phyloP scores from a whole-genome alignment of 2,329 filamentous ascomycete genomes.

The Aspergillus fumigatiaffinis region DNA sequence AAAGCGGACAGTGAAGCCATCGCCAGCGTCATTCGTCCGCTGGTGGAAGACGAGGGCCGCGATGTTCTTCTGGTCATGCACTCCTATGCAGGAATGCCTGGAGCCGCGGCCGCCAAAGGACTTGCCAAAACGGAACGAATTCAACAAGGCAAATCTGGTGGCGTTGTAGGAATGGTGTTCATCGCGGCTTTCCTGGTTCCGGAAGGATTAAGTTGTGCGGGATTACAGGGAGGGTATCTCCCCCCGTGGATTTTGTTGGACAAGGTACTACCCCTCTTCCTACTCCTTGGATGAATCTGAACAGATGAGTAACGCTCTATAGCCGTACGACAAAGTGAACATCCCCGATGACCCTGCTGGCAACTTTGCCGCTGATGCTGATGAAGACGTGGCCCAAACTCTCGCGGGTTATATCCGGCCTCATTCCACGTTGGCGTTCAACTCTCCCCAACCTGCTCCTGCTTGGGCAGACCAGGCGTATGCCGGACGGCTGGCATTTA shows the following conservation, averaged over 20 bases:
- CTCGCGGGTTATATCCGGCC: conserved; percentile 14
- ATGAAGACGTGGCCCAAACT: background rate
- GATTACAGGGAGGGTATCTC: conserved; percentile 19
- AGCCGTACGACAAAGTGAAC: conserved; percentile 13
- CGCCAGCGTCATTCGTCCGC: conserved; percentile 11
- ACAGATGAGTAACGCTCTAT: background rate
- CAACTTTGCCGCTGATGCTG: conserved; percentile 14
- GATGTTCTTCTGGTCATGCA: conserved; percentile 29
- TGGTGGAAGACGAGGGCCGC: conserved; percentile 18
- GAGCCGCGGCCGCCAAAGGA: conserved; percentile 24
- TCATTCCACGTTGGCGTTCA: conserved; percentile 21
- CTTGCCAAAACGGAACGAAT: conserved; percentile 21
- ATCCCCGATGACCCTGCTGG: conserved; percentile 9
- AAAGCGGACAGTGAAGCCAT: conserved; percentile 32
- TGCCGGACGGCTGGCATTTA: conserved; percentile 16
- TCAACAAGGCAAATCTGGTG: conserved; percentile 25
- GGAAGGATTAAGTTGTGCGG: conserved; percentile 25
- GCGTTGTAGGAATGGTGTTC: conserved; percentile 28
- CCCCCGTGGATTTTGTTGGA: conserved; percentile 23
- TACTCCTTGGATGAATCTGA: background rate
- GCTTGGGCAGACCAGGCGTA: conserved; percentile 23
- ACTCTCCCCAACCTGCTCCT: conserved; percentile 17
- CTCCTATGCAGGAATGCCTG: conserved; percentile 32
- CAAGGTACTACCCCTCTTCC: conserved; percentile 10
- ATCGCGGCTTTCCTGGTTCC: conserved; percentile 36